Evolutionary conservation across 148 eudicot genomes (phyloP), one percentile per base, ranked within the genome.

Genomic region (Euryodendron excelsum): DNA sequence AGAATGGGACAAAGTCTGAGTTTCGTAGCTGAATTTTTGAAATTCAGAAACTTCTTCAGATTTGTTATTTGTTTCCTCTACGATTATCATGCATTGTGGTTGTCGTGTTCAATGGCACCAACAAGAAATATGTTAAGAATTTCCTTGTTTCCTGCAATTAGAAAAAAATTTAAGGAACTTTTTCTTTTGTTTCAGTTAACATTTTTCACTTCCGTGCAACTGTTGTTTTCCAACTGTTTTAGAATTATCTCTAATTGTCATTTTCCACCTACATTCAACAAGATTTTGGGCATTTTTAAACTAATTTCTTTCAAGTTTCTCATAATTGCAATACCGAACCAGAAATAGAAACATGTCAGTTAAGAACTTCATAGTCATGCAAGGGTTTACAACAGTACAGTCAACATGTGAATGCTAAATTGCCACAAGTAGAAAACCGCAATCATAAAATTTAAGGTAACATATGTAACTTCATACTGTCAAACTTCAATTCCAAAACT

Each of bases 401-500:
- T 5, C 23, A 4, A 31, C 53, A 28, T 14, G 15, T 15, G 7
- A 23, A 44, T 13, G 2, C 28, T 63, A 52, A 20, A 72, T 65
- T 65, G 11, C 45, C 50, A 15, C 20, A 44, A 15, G 45, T 45
- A 14, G 56, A n/a, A 45, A 69, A 23, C 34, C 72, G 23, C 52
- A 39, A n/a, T 36, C 7, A 65, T 20, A 14, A 68, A 37, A 65
- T 39, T n/a, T 41, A 34, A 13, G 37, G 12, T 4, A 27, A 36
- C 15, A 65, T 2, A 11, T 63, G 68, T 30, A 36, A 65, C 69
- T 65, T 17, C 69, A 18, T 18, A 34, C 3, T 36, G 15, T 65
- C n/a, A 65, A 72, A 72, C 27, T 53, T 53, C 62, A 72, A 34
- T 52, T 52, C 33, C 75, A 62, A 21, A 10, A 52, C 18, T 72